Evolutionary conservation across 345 rosid genomes (phyloP).

Genomic region (Isatis tinctoria): DNA sequence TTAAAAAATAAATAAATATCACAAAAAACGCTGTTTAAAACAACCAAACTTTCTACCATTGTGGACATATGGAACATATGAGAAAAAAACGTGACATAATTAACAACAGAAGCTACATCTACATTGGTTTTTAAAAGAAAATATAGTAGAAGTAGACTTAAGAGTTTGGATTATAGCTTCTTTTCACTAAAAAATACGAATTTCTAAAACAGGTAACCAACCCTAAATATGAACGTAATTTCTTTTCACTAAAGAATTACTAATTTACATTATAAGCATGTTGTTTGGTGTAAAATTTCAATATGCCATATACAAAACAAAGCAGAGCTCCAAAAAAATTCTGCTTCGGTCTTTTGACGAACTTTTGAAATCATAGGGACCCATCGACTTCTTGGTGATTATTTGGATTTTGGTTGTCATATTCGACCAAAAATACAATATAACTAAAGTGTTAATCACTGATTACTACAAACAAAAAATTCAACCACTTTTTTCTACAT

Average conservation of each 20-base stretch:
- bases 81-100: neutral
- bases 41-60: neutral
- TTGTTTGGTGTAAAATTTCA: neutral
- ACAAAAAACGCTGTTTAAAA: neutral
- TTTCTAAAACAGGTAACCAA: neutral
- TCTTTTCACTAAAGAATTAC: neutral
- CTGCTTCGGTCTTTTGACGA: slow-evolving; percentile 17
- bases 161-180: neutral
- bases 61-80: neutral
- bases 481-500: neutral
- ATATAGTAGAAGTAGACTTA: neutral
- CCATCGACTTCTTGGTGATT: slow-evolving; percentile 8
- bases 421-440: neutral
- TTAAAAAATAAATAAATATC: too few species aligned
- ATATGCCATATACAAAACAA: neutral
- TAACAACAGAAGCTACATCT: neutral
- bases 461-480: neutral
- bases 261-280: neutral
- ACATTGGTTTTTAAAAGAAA: neutral
- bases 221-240: neutral
- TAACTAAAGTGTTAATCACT: slow-evolving; percentile 5
- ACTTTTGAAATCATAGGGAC: slow-evolving; percentile 12
- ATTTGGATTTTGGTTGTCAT: slow-evolving; percentile 18
- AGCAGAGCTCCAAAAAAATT: neutral
- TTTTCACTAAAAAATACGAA: neutral